Conservation (phyloP, 176 grass and related monocot species). For the Saccharum officinarum region DNA sequence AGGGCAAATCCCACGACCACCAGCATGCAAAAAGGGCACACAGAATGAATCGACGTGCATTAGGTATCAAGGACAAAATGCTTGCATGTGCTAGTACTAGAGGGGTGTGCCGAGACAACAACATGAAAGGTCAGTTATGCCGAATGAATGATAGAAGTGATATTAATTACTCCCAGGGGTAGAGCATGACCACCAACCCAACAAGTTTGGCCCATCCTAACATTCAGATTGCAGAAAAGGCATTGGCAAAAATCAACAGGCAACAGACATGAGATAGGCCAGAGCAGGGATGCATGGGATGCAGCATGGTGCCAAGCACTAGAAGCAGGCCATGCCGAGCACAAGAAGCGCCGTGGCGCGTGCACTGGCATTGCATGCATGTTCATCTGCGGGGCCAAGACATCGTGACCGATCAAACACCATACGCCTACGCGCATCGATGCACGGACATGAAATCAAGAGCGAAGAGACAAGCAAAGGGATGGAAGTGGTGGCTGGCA, state of each 20-base stretch:
- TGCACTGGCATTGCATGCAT: constrained; percentile 65
- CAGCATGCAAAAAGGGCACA: constrained; percentile 30
- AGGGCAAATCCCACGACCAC: constrained; percentile 15
- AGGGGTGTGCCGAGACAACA: constrained; percentile 17
- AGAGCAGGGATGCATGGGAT: constrained; percentile 47
- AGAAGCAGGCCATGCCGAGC: constrained; percentile 13
- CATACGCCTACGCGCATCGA: constrained; percentile 42
- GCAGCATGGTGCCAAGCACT: constrained; percentile 29
- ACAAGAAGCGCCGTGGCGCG: constrained; percentile 10
- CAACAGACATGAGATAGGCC: constrained; percentile 24
- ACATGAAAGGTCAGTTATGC: constrained; percentile 16
- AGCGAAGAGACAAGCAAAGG: constrained; percentile 7
- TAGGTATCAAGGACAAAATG: constrained; percentile 22
- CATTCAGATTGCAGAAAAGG: constrained; percentile 39
- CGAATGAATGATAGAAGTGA: constrained; percentile 21
- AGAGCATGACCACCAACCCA: constrained; percentile 27
- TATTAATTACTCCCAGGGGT: constrained; percentile 17
- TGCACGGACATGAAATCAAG: constrained; percentile 61
- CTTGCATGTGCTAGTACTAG: constrained; percentile 28
- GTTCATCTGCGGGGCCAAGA: constrained; percentile 24
- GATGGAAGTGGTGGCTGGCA: constrained; percentile 23
- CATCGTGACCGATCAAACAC: constrained; percentile 42
- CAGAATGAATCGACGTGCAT: constrained; percentile 35
- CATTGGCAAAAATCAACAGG: constrained; percentile 6
- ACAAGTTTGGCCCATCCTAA: constrained; percentile 20